Evolutionary conservation across 2,329 filamentous ascomycete species (phyloP), one percentile per base, ranked within the genome.

Genomic region (Truncatella angustata): DNA sequence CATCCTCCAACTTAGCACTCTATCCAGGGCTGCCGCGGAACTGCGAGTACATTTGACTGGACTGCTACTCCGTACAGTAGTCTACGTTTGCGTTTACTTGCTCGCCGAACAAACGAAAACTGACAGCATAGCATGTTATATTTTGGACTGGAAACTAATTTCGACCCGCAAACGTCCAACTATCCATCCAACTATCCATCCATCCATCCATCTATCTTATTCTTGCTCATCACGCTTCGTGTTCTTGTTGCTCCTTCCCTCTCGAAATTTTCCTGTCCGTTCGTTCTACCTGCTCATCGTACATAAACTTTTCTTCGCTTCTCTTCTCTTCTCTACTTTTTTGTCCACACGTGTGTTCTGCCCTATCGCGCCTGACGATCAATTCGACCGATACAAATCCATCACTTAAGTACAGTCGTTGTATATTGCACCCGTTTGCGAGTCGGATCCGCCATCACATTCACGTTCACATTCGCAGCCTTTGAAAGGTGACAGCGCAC

Each of bases 291-390:
- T 40, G n/a, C 14, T 10, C 14, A 16, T 23, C 40, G 21, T 44
- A 44, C 40, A 44, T 24, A 44, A 44, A 9, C 40, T n/a, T 44
- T 44, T 44, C 40, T 26, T 44, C 23, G 3, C 12, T 44, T 44
- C 40, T 23, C 21, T 44, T 44, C 40, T 44, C 21, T 23, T 28
- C 20, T 9, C 28, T 14, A 32, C 28, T 28, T 44, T 24, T 24
- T 16, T 44, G 24, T 23, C 28, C 28, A n/a, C 16, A n/a, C 24
- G 40, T 10, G 40, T 28, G 40, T 24, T 21, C 40, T 44, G 24
- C 28, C 7, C 28, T 14, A 9, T 32, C 28, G 7, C 7, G 28
- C 28, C 28, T 32, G 28, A 32, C 28, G 28, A 9, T 32, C 28
- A 32, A 14, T 32, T 32, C 28, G 14, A 14, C 28, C n/a, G n/a